Evolutionary conservation across 2,329 filamentous ascomycete species (phyloP).

Genomic region (Neophaeococcomyces aloes): DNA sequence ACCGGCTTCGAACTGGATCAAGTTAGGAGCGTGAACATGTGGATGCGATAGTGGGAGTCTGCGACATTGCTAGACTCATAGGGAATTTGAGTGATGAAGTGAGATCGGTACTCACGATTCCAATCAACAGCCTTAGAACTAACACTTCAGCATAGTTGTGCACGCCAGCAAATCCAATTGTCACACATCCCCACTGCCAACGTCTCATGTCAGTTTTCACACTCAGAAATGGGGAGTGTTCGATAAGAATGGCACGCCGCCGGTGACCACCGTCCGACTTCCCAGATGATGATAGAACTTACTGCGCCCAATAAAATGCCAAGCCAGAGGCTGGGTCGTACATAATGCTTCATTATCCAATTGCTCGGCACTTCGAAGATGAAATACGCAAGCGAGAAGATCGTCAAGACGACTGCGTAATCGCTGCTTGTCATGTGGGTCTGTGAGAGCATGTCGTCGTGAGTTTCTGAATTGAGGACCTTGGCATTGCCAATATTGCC

Average conservation of each 20-base stretch:
- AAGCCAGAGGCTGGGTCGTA: constrained; percentile 31
- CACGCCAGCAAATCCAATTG: constrained; percentile 38
- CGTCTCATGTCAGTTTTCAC: no score
- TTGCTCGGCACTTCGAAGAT: constrained; percentile 43
- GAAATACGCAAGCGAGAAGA: constrained; percentile 40
- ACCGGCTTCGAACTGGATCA: constrained; percentile 41
- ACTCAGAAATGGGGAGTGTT: no score
- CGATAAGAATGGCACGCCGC: no score
- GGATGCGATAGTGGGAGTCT: constrained; percentile 27
- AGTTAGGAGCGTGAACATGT: constrained; percentile 32
- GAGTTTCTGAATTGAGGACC: constrained; percentile 50
- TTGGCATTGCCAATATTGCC: constrained; percentile 60
- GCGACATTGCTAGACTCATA: constrained; percentile 37
- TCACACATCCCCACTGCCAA: constrained; percentile 41
- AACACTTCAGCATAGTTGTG: constrained; percentile 36
- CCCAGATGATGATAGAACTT: no score
- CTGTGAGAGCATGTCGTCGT: constrained; percentile 52
- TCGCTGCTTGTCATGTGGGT: constrained; percentile 52
- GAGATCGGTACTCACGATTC: constrained; percentile 31
- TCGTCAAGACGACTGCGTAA: constrained; percentile 45
- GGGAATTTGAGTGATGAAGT: constrained; percentile 37
- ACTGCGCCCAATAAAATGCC: constrained; percentile 40
- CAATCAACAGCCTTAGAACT: constrained; percentile 39
- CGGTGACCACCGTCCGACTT: no score
- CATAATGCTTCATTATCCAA: constrained; percentile 36